Evolutionary conservation across 371 early-diverging fungal genomes (phyloP), one percentile per base, ranked within the genome.

Genomic region (Apophysomyces elegans): DNA sequence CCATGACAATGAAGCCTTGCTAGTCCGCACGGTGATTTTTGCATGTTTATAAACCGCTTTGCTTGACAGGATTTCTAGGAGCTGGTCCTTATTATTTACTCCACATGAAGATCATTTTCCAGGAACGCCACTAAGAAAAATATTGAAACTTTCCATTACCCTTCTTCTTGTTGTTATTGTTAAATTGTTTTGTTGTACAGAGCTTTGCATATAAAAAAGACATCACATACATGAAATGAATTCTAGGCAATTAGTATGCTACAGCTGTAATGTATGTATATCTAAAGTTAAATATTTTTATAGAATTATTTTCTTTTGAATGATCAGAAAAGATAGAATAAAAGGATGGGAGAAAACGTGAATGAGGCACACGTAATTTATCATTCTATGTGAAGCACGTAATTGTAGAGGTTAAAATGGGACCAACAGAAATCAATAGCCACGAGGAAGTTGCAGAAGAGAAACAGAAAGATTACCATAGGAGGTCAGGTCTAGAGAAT

Each of bases 381-480:
- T 21, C 0, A 9, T 21, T 50, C 16, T 50, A 5, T 50, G 54
- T 50, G 21, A 21, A 50, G 16, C 54, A 21, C 54, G 16, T 50
- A 50, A 21, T 50, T 50, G 21, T 26, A 16, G 54, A 50, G 54
- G 54, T 21, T 50, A 26, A 26, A 50, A 7, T 18, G 54, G 54
- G 32, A 26, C 54, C 16, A 50, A 50, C 54, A 50, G 54, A 50
- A 50, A 50, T 50, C 54, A 50, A 26, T 50, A 50, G 16, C 16
- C 36, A 61, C 37, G 50, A 21, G 18, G 62, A 47, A 45, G 47
- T 35, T 46, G 37, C 41, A 39, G 41, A 37, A 46, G 56, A 50
- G 57, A 61, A 26, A 26, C 32, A 61, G 18, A 61, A 56, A 32
- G n/a, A 61, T 46, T 26, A 61, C 50, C 47, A 61, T 61, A 50